phyloP scores from a whole-genome alignment of 2,329 filamentous ascomycete species.

The Trichoderma hamatum region DNA sequence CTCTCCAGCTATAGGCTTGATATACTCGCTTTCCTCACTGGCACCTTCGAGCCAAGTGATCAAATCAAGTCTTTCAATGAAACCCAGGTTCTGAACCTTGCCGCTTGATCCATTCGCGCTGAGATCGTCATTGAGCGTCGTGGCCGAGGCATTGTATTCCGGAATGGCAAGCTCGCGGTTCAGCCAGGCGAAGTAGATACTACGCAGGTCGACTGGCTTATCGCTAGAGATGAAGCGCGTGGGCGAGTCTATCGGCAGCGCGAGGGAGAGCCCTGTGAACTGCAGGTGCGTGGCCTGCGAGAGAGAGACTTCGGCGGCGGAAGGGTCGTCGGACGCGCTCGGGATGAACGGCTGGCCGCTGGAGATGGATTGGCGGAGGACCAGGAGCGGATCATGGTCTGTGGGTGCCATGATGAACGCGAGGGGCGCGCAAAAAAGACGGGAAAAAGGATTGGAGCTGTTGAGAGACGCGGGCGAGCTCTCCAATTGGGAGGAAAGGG shows the following conservation, averaged over 20 bases:
- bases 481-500: neutral
- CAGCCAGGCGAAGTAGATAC: conserved; percentile 94
- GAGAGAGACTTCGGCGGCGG: conserved; percentile 64
- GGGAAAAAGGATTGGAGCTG: neutral
- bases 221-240: conserved; percentile 87
- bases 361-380: conserved; percentile 82
- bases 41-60: conserved; percentile 93
- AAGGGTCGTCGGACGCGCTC: conserved; percentile 68
- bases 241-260: conserved; percentile 69
- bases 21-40: conserved; percentile 88
- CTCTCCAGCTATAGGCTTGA: conserved; percentile 77
- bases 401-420: conserved; percentile 33
- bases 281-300: conserved; percentile 77
- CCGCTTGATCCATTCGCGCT: conserved; percentile 61
- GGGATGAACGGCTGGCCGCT: conserved; percentile 70
- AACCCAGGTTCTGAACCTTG: conserved; percentile 83
- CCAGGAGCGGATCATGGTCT: conserved; percentile 76
- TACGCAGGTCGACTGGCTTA: conserved; percentile 80
- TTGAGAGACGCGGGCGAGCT: neutral
- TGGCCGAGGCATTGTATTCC: conserved; percentile 85
- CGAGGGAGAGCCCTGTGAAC: conserved; percentile 66
- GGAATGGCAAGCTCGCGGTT: conserved; percentile 89
- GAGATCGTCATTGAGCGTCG: conserved; percentile 75
- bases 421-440: neutral
- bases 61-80: conserved; percentile 87